Evolutionary conservation across 805 yeast genomes (phyloP).

Genomic region (Sporopachydermia quercuum): DNA sequence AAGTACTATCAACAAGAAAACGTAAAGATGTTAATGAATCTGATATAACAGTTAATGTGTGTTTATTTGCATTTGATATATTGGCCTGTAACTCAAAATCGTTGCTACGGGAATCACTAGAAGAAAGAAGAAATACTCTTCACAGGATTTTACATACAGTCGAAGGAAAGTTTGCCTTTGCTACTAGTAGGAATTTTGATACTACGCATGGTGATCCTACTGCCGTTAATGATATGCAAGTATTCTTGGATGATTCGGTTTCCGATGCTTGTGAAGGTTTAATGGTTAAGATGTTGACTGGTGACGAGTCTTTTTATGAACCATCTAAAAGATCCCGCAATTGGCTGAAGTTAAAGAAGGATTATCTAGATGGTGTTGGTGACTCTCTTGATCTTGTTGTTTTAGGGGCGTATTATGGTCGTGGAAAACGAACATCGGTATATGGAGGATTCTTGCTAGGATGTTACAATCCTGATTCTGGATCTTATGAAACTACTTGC

Average conservation of each 20-base stretch:
- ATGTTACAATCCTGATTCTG: constrained; percentile 79
- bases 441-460: constrained; percentile 93
- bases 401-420: constrained; percentile 85
- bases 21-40: constrained; percentile 81
- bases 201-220: constrained; percentile 26
- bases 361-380: constrained; percentile 88
- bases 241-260: constrained; percentile 76
- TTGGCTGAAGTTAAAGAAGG: constrained; percentile 93
- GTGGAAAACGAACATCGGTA: constrained; percentile 87
- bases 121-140: constrained; percentile 53
- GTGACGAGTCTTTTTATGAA: constrained; percentile 71
- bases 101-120: constrained; percentile 47
- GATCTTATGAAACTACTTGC: constrained; percentile 89
- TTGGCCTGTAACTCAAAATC: constrained; percentile 62
- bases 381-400: constrained; percentile 91
- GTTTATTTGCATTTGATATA: constrained; percentile 84
- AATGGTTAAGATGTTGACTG: constrained; percentile 84
- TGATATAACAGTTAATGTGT: constrained; percentile 81
- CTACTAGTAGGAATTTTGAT: constrained; percentile 57
- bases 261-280: constrained; percentile 88
- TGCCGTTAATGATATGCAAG: constrained; percentile 54
- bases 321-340: constrained; percentile 91
- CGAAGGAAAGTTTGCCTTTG: constrained; percentile 71
- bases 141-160: constrained; percentile 39
- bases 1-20: constrained; percentile 82